Evolutionary conservation across 768 basidiomycete genomes (phyloP).

Genomic region (Agaricus sinodeliciosus): DNA sequence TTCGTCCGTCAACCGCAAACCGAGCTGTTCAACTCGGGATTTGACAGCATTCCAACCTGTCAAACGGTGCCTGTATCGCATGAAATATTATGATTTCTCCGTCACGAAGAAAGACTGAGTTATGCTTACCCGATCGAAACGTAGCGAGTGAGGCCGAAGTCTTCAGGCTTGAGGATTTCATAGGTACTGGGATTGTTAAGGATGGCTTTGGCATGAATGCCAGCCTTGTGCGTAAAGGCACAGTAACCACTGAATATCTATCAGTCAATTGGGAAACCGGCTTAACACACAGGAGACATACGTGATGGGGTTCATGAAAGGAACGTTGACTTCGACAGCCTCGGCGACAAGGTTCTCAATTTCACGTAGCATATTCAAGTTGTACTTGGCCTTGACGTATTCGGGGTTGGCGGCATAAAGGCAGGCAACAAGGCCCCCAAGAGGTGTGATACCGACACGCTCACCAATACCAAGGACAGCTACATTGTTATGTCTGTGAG

Average conservation of each 20-base stretch:
- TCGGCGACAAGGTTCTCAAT: conserved; percentile 99
- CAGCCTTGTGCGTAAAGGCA: conserved; percentile 99
- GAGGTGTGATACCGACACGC: conserved; percentile 97
- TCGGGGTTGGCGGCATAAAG: conserved; percentile 96
- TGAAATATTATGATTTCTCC: neutral
- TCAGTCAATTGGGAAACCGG: conserved; percentile 1
- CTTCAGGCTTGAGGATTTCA: conserved; percentile 98
- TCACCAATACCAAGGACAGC: conserved; percentile 97
- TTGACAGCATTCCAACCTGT: conserved; percentile 99
- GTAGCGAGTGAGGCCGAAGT: conserved; percentile 96
- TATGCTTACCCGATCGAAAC: conserved; percentile 84
- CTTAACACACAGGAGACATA: conserved; percentile 26
- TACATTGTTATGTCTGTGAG: conserved; percentile 23
- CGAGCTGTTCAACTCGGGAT: conserved; percentile 96
- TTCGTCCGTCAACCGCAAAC: conserved; percentile 83
- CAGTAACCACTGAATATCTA: conserved; percentile 76
- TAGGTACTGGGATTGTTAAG: conserved; percentile 95
- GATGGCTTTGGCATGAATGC: conserved; percentile 99
- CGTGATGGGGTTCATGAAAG: conserved; percentile 96
- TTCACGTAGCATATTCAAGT: conserved; percentile 93
- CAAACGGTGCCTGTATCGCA: conserved; percentile 65
- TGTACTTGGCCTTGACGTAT: conserved; percentile 99
- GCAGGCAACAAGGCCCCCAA: conserved; percentile 95
- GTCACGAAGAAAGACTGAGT: neutral
- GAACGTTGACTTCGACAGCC: conserved; percentile 96